Percentiles rank a stretch among this genome's conserved stretches.
Conservation (phyloP, 2,329 filamentous ascomycete genomes). For the Colletotrichum eleusines region DNA sequence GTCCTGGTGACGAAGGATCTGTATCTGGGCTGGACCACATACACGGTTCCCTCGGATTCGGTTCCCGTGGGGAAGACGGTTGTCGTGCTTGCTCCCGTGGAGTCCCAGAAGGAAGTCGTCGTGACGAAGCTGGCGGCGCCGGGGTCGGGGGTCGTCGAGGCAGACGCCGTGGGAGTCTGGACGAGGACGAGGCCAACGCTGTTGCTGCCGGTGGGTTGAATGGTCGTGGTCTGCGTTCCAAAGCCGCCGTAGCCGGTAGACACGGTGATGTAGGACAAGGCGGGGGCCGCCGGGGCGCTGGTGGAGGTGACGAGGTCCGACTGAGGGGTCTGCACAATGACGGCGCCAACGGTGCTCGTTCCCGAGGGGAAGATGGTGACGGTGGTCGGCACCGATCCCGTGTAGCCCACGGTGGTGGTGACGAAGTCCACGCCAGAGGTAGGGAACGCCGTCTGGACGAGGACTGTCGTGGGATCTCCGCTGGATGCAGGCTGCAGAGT, state of each 20-base stretch:
- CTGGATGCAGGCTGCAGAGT: constrained; percentile 12
- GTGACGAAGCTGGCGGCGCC: constrained; percentile 7
- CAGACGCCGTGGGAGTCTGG: constrained; percentile 25
- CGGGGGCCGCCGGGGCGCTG: neutral
- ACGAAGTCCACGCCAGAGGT: constrained; percentile 3
- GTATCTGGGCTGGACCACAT: constrained; percentile 9
- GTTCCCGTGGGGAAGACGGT: constrained; percentile 20
- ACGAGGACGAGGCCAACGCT: constrained; percentile 27
- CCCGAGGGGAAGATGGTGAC: constrained; percentile 29
- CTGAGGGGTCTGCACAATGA: constrained; percentile 30
- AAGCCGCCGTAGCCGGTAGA: constrained; percentile 22
- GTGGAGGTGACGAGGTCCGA: neutral
- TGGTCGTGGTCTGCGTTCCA: constrained; percentile 27
- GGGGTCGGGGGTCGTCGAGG: neutral
- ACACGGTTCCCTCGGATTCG: constrained; percentile 3
- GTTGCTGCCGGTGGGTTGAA: constrained; percentile 9
- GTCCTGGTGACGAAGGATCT: constrained; percentile 10
- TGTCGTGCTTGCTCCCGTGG: constrained; percentile 14
- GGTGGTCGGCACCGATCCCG: constrained; percentile 11
- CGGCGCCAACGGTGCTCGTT: constrained; percentile 21
- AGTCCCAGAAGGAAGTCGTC: constrained; percentile 13
- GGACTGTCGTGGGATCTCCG: constrained; percentile 22
- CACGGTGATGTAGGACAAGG: constrained; percentile 27
- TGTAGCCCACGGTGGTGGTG: constrained; percentile 27
- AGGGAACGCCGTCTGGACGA: constrained; percentile 26